Evolutionary conservation across 2,329 filamentous ascomycete genomes (phyloP).

Genomic region (Fulvia fulva): DNA sequence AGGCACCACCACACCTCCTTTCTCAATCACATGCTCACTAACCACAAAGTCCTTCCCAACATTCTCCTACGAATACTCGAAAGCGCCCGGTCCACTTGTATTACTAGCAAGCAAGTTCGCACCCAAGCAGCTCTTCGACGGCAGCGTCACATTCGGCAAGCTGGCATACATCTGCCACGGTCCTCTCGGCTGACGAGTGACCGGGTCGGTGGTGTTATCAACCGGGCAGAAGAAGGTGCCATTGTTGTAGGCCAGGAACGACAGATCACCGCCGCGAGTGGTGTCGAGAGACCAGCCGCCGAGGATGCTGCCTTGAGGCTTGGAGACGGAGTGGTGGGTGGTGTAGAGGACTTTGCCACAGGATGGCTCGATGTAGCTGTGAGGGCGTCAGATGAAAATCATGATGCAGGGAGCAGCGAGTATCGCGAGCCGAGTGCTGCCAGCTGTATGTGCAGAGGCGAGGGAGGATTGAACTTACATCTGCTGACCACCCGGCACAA

Average conservation of each 20-base stretch:
- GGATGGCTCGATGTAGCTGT: conserved; percentile 29
- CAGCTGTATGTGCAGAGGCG: too few relatives aligned
- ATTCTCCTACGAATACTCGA: conserved; percentile 4
- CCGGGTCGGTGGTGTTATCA: background rate
- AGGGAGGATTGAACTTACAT: too few relatives aligned
- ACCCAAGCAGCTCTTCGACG: conserved; percentile 3
- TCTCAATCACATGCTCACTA: background rate
- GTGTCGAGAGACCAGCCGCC: conserved; percentile 24
- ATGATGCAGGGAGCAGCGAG: background rate
- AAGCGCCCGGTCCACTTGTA: conserved; percentile 6
- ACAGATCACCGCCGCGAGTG: background rate
- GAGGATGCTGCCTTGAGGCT: conserved; percentile 26
- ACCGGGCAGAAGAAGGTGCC: conserved; percentile 8
- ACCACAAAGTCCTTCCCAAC: background rate
- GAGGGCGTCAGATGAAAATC: background rate
- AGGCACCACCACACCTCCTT: background rate
- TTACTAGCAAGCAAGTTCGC: conserved; percentile 5
- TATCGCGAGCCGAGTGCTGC: too few relatives aligned
- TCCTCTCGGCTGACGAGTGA: background rate
- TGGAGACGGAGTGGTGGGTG: conserved; percentile 23
- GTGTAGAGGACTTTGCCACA: conserved; percentile 31
- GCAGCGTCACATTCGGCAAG: conserved; percentile 1
- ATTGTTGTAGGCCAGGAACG: conserved; percentile 1
- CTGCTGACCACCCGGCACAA: conserved; percentile 31
- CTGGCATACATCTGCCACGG: conserved; percentile 8